phyloP scores from a whole-genome alignment of 2,329 filamentous ascomycete species.

The Colletotrichum abscissum region DNA sequence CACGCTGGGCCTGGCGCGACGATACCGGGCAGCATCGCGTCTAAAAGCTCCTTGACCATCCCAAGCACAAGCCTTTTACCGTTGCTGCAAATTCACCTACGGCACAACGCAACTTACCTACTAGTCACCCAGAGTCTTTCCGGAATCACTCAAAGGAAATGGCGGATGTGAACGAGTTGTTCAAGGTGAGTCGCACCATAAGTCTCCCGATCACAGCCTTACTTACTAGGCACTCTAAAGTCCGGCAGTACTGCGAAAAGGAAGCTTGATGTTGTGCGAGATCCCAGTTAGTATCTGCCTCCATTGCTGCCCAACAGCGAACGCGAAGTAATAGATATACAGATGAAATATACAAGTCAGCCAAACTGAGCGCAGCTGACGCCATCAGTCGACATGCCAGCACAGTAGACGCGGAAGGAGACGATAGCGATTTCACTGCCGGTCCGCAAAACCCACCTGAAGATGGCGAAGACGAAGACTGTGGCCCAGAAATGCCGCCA shows the following conservation, averaged over 20 bases:
- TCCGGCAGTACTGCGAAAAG: constrained; percentile 67
- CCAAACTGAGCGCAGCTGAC: constrained; percentile 60
- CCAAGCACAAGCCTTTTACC: not conserved
- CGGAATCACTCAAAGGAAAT: constrained; percentile 44
- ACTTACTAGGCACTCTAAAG: constrained; percentile 45
- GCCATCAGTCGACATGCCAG: constrained; percentile 55
- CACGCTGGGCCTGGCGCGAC: not conserved
- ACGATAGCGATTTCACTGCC: constrained; percentile 58
- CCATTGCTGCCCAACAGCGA: not conserved
- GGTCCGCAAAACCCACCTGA: constrained; percentile 62
- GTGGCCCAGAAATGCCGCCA: constrained; percentile 37
- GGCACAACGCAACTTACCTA: not conserved
- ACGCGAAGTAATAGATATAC: not conserved
- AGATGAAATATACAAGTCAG: constrained; percentile 75
- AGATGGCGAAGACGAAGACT: constrained; percentile 54
- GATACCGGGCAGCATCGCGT: not conserved
- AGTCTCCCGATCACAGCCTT: not conserved
- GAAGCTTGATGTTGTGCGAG: constrained; percentile 70
- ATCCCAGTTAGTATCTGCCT: constrained; percentile 64
- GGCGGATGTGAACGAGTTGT: constrained; percentile 70
- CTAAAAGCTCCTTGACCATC: not conserved
- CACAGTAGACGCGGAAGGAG: constrained; percentile 56
- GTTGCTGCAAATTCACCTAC: not conserved
- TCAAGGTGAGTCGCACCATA: constrained; percentile 56
- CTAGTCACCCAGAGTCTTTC: not conserved